phyloP scores from a whole-genome alignment of 2,329 filamentous ascomycete species.

The Clarireedia monteithiana region DNA sequence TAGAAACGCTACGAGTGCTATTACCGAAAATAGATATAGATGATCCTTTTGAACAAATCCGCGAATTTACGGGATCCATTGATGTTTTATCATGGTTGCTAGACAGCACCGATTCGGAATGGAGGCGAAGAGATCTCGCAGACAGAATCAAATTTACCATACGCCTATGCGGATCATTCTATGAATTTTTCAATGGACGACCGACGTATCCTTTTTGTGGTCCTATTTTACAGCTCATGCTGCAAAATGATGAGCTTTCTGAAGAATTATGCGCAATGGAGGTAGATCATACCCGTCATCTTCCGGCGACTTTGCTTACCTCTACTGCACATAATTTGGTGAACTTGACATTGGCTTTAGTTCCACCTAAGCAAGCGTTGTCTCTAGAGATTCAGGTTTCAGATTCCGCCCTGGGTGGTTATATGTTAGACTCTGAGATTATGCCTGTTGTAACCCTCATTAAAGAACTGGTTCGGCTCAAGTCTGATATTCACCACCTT shows the following conservation, averaged over 20 bases:
- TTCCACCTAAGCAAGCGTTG: too few relatives aligned
- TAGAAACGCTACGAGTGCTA: neutral
- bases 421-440: too few relatives aligned
- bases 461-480: too few relatives aligned
- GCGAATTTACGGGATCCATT: rapidly evolving
- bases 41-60: neutral
- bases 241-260: neutral
- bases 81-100: neutral
- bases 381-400: too few relatives aligned
- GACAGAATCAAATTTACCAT: neutral
- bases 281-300: neutral
- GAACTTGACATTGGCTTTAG: too few relatives aligned
- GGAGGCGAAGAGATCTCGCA: neutral
- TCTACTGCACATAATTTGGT: too few relatives aligned
- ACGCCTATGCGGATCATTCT: neutral
- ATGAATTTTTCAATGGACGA: too few relatives aligned
- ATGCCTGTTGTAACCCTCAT: too few relatives aligned
- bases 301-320: too few relatives aligned
- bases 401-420: neutral
- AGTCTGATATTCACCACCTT: too few relatives aligned
- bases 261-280: neutral
- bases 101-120: neutral
- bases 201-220: too few relatives aligned
- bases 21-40: neutral
- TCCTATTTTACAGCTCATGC: neutral